A percentile compares a stretch with the other conserved stretches of the same genome.
Evolutionary conservation across 768 basidiomycete genomes (phyloP).

Genomic region (Mycena galericulata): DNA sequence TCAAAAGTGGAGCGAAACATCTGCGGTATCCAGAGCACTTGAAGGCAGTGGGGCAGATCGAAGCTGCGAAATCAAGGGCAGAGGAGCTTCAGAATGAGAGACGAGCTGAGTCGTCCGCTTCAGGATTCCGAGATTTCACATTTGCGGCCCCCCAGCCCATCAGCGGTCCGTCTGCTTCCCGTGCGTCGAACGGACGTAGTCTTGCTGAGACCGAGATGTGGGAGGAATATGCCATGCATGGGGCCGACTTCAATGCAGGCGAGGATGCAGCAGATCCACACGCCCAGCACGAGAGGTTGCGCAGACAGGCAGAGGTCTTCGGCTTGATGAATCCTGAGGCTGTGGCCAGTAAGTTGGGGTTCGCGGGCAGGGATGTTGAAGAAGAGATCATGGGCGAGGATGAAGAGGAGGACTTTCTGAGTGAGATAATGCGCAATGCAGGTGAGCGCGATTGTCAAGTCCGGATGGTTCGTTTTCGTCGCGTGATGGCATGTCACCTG

Average conservation of each 20-base stretch:
- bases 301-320: not conserved
- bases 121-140: not conserved
- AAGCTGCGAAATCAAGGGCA: not conserved
- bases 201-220: slow-evolving; percentile 15
- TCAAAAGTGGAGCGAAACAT: not conserved
- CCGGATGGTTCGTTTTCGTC: not conserved
- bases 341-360: not conserved
- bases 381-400: slow-evolving; percentile 7
- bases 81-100: not conserved
- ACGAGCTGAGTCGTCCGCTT: not conserved
- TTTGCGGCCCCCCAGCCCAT: not conserved
- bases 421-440: slow-evolving; percentile 11
- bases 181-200: not conserved
- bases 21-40: not conserved
- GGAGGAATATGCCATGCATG: not conserved
- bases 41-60: not conserved
- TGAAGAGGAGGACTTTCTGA: slow-evolving; percentile 11
- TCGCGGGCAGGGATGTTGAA: not conserved
- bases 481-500: not conserved
- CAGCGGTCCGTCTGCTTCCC: not conserved
- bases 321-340: slow-evolving; percentile 3
- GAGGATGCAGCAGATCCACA: not conserved
- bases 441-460: slow-evolving; percentile 4
- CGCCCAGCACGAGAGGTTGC: not conserved
- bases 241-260: slow-evolving; percentile 6